Evolutionary conservation across 306 rosid species (phyloP).

Genomic region (Pueraria montana): DNA sequence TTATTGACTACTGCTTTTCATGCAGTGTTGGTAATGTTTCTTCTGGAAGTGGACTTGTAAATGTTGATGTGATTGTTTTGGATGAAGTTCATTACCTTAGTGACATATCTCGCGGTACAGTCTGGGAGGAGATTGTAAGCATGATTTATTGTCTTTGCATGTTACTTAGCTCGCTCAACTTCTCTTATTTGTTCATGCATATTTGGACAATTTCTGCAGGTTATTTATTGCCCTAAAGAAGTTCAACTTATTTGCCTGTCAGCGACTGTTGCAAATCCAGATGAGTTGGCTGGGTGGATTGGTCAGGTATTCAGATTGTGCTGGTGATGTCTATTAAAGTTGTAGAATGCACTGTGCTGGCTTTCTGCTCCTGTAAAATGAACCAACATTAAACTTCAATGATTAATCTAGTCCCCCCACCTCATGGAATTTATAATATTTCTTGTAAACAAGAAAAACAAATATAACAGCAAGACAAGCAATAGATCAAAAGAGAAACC

Average conservation of each 20-base stretch:
- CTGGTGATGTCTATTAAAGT: slow-evolving; percentile 32
- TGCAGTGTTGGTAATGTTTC: slow-evolving; percentile 92
- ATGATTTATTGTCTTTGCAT: slow-evolving; percentile 33
- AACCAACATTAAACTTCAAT: background rate
- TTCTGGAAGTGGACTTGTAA: slow-evolving; percentile 80
- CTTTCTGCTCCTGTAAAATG: background rate
- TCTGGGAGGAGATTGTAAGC: slow-evolving; percentile 98
- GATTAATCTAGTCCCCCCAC: background rate
- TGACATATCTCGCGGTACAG: slow-evolving; percentile 96
- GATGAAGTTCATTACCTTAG: slow-evolving; percentile 99
- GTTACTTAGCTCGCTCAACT: slow-evolving; percentile 40
- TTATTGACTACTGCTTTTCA: slow-evolving; percentile 36
- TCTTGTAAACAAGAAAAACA: background rate
- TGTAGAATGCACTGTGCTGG: slow-evolving; percentile 20
- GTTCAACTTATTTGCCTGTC: slow-evolving; percentile 92
- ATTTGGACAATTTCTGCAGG: slow-evolving; percentile 59
- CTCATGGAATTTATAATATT: background rate
- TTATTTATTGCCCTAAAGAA: slow-evolving; percentile 86
- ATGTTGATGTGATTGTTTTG: slow-evolving; percentile 92
- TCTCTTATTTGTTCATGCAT: slow-evolving; percentile 26
- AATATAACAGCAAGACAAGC: background rate
- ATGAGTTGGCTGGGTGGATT: slow-evolving; percentile 98
- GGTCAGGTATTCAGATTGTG: slow-evolving; percentile 76
- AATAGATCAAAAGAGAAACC: background rate
- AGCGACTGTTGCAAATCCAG: slow-evolving; percentile 96